Base-by-base conservation (phyloP, 129 eudicot species). In the Chrysanthemum lavandulifolium region DNA sequence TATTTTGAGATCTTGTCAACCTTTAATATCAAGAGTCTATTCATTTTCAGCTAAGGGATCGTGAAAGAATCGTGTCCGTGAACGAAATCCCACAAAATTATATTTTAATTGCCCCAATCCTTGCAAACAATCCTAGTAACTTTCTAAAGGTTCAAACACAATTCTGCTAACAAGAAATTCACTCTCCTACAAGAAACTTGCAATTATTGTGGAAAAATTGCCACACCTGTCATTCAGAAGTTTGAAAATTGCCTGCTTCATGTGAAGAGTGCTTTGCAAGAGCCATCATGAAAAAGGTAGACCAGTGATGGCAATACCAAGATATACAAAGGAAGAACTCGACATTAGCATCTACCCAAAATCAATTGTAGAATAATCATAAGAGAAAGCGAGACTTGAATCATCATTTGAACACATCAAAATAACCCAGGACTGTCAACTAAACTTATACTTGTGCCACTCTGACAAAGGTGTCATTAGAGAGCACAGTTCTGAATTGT, bases 391-490 rank as follows among this genome's bases (percentile, higher is more conserved):
- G 33, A 29, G 13, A 58, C 0, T 10, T 2, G 7, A 58, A 13
- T 21, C 21, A 25, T 29, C 48, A 16, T 18, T 31, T 51, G 31
- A 43, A 52, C 3, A n/a, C 15, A 27, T 10, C 5, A 27, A 2
- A 52, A 12, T 63, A 18, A 65, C 63, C 12, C 31, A 40, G 29
- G 16, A 15, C 13, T 62, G 18, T 5, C 40, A 15, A n/a, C 8
- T n/a, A n/a, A 25, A 72, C 43, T 40, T 45, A 6, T 47, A 49
- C 43, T 47, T 13, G 18, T 1, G 56, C 59, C 64, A n/a, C 47
- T 58, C 58, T 58, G 13, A 47, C 56, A 60, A 72, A 47, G 21
- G 10, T 59, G 49, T 57, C 48, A 59, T 23, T 29, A 70, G 40
- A 23, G 13, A 23, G 61, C 11, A 16, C 50, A 45, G 5, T 18